Base-by-base conservation (phyloP, 2,329 filamentous ascomycete genomes). In the Ophiocordyceps australis region DNA sequence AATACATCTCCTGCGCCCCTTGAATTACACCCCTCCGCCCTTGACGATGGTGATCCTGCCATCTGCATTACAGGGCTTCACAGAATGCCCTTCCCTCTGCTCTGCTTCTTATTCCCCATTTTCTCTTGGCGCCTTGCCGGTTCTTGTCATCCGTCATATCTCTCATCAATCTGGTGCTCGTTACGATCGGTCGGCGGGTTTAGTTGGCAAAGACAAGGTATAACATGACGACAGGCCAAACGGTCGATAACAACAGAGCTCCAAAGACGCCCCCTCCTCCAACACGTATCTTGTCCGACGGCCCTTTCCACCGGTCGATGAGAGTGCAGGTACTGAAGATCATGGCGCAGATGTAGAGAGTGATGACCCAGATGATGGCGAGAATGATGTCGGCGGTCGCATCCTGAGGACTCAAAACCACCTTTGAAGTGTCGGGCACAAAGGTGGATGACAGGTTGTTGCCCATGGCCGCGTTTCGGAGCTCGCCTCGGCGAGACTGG, bases 271-370 rank as follows among this genome's bases (percentile, higher is more conserved):
- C 41, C 1, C 43, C 38, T 1, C 30, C 21, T 0, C 41, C 39
- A 4, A 41, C 42, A 3, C 38, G 38, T 19, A 42, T 38, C 25
- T 48, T 47, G 24, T 53, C 49, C 29, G 42, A 34, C 9, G 45
- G 44, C 0, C 54, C 51, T 32, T 47, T 44, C 54, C 54, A 57
- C n/a, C 54, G 49, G 32, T 51, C 47, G 33, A 56, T 34, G 28
- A 57, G 44, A n/a, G 39, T 39, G 38, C 51, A 47, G 17, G 53
- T 52, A 31, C 44, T 51, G 35, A 47, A 55, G 37, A 57, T 50
- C 42, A 54, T 52, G 40, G 45, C 50, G 31, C 47, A 45, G 26
- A 28, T 41, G 38, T 57, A 55, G 20, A 53, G 30, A 5, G 42
- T 40, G 15, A 37, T 26, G 6, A 29, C 40, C 52, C 53, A 57